A percentile compares a stretch with the other conserved stretches of the same genome.
Conservation (phyloP, 1,284 basidiomycete species). For the Leccinum griseonigrum region DNA sequence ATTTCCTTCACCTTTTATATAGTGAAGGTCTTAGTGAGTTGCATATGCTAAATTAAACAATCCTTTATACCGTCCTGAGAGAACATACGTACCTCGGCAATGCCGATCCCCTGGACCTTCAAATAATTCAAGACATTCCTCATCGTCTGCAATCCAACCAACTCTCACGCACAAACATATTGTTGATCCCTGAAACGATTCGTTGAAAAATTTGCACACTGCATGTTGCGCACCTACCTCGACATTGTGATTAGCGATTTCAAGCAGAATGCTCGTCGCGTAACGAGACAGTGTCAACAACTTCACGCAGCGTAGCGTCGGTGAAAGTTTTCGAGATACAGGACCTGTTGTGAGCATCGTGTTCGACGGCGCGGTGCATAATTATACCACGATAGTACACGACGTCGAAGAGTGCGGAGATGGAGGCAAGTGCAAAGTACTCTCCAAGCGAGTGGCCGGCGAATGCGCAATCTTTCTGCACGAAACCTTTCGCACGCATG, state of each 20-base stretch:
- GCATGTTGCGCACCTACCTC: slow-evolving; percentile 55
- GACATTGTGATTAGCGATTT: slow-evolving; percentile 98
- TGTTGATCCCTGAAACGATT: slow-evolving; percentile 70
- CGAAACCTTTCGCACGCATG: slow-evolving; percentile 93
- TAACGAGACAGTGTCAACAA: slow-evolving; percentile 84
- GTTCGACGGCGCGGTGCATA: slow-evolving; percentile 97
- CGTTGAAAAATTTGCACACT: slow-evolving; percentile 1
- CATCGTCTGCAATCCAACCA: slow-evolving; percentile 89
- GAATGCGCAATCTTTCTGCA: slow-evolving; percentile 90
- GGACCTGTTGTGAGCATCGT: slow-evolving; percentile 87
- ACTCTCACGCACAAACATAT: slow-evolving; percentile 98
- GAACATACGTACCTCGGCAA: slow-evolving; percentile 68
- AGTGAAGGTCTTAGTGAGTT: slow-evolving; percentile 83
- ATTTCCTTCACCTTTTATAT: slow-evolving; percentile 91
- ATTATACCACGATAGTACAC: slow-evolving; percentile 99
- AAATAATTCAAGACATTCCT: slow-evolving; percentile 97
- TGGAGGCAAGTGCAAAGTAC: slow-evolving; percentile 96
- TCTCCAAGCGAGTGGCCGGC: slow-evolving; percentile 98
- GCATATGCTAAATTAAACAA: slow-evolving; percentile 7
- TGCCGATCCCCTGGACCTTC: slow-evolving; percentile 96
- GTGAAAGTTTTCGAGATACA: slow-evolving; percentile 93
- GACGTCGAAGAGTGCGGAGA: slow-evolving; percentile 95
- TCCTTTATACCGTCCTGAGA: neutral
- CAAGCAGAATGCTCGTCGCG: slow-evolving; percentile 79
- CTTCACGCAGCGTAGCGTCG: slow-evolving; percentile 90